Evolutionary conservation across 768 basidiomycete genomes (phyloP).

Genomic region (Termitomyces sp.): DNA sequence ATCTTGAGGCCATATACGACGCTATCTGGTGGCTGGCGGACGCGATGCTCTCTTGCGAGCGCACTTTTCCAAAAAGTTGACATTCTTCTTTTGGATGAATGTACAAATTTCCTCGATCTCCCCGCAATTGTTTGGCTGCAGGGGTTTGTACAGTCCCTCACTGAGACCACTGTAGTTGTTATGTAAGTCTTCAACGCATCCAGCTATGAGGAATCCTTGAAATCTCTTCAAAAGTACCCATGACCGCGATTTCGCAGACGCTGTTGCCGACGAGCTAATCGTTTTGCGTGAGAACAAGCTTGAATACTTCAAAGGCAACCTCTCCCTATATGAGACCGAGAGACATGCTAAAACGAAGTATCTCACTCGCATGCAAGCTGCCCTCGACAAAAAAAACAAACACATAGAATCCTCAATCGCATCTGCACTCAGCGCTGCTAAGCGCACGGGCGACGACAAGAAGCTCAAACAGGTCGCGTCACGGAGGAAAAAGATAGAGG

Average conservation of each 20-base stretch:
- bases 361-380: conserved; percentile 37
- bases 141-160: conserved; percentile 36
- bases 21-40: conserved; percentile 64
- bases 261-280: conserved; percentile 55
- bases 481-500: conserved; percentile 50
- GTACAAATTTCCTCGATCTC: conserved; percentile 48
- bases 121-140: conserved; percentile 50
- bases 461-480: conserved; percentile 45
- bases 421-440: conserved; percentile 42
- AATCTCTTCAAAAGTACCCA: conserved; percentile 32
- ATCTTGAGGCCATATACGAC: conserved; percentile 33
- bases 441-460: conserved; percentile 58
- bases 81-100: conserved; percentile 56
- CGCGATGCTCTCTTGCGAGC: conserved; percentile 52
- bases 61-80: conserved; percentile 53
- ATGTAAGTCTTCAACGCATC: conserved; percentile 22
- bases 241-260: conserved; percentile 57
- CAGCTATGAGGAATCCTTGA: background rate
- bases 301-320: conserved; percentile 51
- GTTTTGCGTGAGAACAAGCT: conserved; percentile 50
- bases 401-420: conserved; percentile 52
- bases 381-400: conserved; percentile 28
- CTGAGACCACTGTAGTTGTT: conserved; percentile 48
- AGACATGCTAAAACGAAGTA: conserved; percentile 39
- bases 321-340: conserved; percentile 42